Evolutionary conservation across 176 grass and related monocot species (phyloP).

Genomic region (bread wheat (Triticum aestivum)): IWGSC_CS_RefSeq_v2.1 NC_057802.1:614443470-614443969

Average conservation of each 20-base stretch:
- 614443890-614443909: slow-evolving; percentile 96
- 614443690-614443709: background rate
- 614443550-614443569: slow-evolving; percentile 29
- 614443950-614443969: slow-evolving; percentile 84
- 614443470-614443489: slow-evolving; percentile 91
- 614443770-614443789: slow-evolving; percentile 83
- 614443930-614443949: slow-evolving; percentile 97
- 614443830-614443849: slow-evolving; percentile 95
- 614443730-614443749: slow-evolving; percentile 40
- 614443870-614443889: slow-evolving; percentile 97
- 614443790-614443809: slow-evolving; percentile 97
- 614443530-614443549: background rate
- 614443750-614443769: slow-evolving; percentile 99
- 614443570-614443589: slow-evolving; percentile 39
- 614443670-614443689: slow-evolving; percentile 23
- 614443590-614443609: slow-evolving; percentile 98
- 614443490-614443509: slow-evolving; percentile 99
- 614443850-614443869: slow-evolving; percentile 95
- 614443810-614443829: slow-evolving; percentile 89
- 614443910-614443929: slow-evolving; percentile 93
- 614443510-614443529: slow-evolving; percentile 56
- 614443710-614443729: slow-evolving; percentile 5
- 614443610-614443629: slow-evolving; percentile 98
- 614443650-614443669: slow-evolving; percentile 41
- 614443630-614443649: slow-evolving; percentile 93